Percentiles rank a stretch among this genome's conserved stretches.
Conservation (phyloP, 2,329 filamentous ascomycete genomes). For the Exophiala lecanii-corni region DNA sequence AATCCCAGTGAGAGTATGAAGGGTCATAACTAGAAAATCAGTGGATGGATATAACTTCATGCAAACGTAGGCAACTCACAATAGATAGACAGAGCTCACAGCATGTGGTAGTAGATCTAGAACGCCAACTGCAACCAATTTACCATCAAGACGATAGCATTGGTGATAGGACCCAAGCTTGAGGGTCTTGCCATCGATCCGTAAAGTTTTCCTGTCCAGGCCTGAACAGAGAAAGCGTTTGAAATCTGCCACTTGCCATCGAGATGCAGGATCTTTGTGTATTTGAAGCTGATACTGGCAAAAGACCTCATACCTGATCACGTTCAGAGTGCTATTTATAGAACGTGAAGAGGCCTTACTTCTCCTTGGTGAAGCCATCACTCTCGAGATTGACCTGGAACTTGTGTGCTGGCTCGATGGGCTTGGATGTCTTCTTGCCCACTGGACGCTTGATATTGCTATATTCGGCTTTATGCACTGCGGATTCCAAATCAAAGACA, state of each 20-base stretch:
- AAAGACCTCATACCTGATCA: slow-evolving; percentile 41
- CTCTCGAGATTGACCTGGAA: slow-evolving; percentile 47
- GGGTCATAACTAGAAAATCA: slow-evolving; percentile 49
- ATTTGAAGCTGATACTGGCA: slow-evolving; percentile 43
- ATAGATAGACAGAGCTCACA: slow-evolving; percentile 48
- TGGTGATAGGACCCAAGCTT: slow-evolving; percentile 48
- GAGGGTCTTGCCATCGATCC: slow-evolving; percentile 35
- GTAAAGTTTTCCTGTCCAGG: slow-evolving; percentile 36
- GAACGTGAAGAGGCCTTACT: slow-evolving; percentile 30
- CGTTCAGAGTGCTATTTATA: background rate
- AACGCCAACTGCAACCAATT: slow-evolving; percentile 46
- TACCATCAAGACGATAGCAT: slow-evolving; percentile 47
- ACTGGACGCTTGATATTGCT: slow-evolving; percentile 39
- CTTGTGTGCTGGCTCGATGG: slow-evolving; percentile 45
- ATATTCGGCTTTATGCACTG: slow-evolving; percentile 44
- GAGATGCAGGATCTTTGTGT: slow-evolving; percentile 42
- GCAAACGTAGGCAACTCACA: slow-evolving; percentile 32
- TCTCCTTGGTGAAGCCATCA: slow-evolving; percentile 44
- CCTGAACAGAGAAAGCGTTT: slow-evolving; percentile 46
- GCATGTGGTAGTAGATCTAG: slow-evolving; percentile 44
- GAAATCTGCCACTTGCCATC: slow-evolving; percentile 42
- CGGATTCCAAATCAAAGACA: slow-evolving; percentile 39
- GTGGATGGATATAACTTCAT: background rate
- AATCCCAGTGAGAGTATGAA: slow-evolving; percentile 56
- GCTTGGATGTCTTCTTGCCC: slow-evolving; percentile 40